phyloP scores from a whole-genome alignment of 1,139 yeast species.

The Blastobotrys indianensis region DNA sequence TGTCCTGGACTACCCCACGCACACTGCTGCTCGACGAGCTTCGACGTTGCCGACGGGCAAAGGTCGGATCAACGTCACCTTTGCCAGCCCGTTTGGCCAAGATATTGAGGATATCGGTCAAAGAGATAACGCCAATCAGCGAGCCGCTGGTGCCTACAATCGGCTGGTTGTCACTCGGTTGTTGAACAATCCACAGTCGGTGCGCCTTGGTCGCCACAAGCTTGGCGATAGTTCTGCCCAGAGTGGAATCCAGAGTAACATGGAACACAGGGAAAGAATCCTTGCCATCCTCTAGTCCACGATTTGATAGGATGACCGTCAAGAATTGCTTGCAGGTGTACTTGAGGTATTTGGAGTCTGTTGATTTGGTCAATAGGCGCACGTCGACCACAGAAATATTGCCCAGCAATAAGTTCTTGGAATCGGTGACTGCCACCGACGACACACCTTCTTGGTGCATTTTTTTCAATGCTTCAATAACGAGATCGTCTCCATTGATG shows the following conservation, averaged over 20 bases:
- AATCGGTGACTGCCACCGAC: slow-evolving; percentile 91
- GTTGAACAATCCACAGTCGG: slow-evolving; percentile 87
- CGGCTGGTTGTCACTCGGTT: slow-evolving; percentile 28
- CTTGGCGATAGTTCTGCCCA: slow-evolving; percentile 88
- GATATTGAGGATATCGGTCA: slow-evolving; percentile 80
- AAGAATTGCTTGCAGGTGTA: slow-evolving; percentile 83
- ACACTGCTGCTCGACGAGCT: slow-evolving; percentile 40
- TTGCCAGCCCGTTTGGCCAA: slow-evolving; percentile 66
- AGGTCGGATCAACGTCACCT: slow-evolving; percentile 70
- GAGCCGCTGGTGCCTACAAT: slow-evolving; percentile 29
- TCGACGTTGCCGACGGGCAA: slow-evolving; percentile 85
- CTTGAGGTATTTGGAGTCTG: slow-evolving; percentile 70
- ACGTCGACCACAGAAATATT: slow-evolving; percentile 94
- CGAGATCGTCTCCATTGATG: slow-evolving; percentile 76
- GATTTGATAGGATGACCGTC: slow-evolving; percentile 74
- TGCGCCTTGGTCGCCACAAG: slow-evolving; percentile 93
- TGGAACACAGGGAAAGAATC: slow-evolving; percentile 97
- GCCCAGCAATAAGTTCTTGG: slow-evolving; percentile 68
- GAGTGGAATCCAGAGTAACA: slow-evolving; percentile 69
- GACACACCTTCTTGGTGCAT: slow-evolving; percentile 84
- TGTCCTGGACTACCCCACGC: too few relatives aligned
- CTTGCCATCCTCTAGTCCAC: slow-evolving; percentile 91
- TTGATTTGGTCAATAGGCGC: slow-evolving; percentile 74
- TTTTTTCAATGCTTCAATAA: slow-evolving; percentile 77
- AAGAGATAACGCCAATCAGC: slow-evolving; percentile 81